Evolutionary conservation across 352 stramenopile genomes (phyloP).

Genomic region (Pythium guiyangense): DNA sequence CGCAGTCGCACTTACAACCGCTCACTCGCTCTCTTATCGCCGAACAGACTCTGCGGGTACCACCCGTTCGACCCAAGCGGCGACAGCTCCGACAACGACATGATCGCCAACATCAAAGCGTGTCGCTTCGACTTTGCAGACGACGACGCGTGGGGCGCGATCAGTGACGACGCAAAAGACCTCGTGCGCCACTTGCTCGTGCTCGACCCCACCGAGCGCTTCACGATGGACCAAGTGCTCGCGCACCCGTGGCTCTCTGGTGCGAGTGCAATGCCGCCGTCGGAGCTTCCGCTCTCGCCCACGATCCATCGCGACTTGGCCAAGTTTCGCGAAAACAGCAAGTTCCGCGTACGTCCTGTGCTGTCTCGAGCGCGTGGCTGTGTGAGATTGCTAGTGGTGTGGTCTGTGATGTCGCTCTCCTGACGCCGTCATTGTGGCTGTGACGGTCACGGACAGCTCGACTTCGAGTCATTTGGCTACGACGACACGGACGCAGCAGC

Average conservation of each 20-base stretch:
- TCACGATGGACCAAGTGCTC: conserved; percentile 66
- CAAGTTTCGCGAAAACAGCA: conserved; percentile 52
- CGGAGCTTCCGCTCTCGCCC: conserved; percentile 47
- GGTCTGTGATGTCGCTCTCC: no score
- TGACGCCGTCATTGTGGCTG: neutral
- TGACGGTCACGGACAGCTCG: conserved; percentile 1
- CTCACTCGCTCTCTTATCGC: neutral
- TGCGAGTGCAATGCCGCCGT: conserved; percentile 8
- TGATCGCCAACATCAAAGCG: conserved; percentile 78
- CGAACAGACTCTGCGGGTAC: conserved; percentile 57
- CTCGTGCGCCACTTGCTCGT: conserved; percentile 75
- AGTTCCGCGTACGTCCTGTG: conserved; percentile 14
- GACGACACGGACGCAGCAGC: neutral
- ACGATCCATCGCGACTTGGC: conserved; percentile 66
- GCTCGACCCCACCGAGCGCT: conserved; percentile 57
- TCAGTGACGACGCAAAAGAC: conserved; percentile 63
- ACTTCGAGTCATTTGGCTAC: conserved; percentile 12
- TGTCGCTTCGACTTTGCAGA: conserved; percentile 76
- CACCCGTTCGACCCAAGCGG: conserved; percentile 80
- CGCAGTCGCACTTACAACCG: no score
- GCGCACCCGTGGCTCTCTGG: conserved; percentile 64
- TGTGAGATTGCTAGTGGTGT: no score
- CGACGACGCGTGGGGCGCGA: conserved; percentile 59
- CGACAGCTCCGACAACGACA: conserved; percentile 72
- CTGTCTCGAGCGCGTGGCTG: no score